Percentiles rank a stretch among this genome's conserved stretches.
Evolutionary conservation across 2,329 filamentous ascomycete genomes (phyloP).

Genomic region (Penicillium sp.): DNA sequence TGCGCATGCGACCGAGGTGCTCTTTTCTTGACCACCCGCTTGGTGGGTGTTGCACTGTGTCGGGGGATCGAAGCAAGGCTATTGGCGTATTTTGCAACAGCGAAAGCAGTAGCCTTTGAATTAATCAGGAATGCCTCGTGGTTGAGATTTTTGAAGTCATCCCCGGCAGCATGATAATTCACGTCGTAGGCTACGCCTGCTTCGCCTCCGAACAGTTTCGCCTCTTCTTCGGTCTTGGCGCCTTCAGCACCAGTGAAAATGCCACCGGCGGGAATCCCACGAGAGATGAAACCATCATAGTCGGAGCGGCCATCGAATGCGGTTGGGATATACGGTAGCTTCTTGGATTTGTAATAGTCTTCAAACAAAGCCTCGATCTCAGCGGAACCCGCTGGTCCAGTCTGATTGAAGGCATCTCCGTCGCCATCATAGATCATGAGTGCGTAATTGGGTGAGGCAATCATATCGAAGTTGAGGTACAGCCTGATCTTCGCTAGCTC

Average conservation of each 20-base stretch:
- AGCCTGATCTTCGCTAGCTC: constrained; percentile 54
- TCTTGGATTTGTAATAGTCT: constrained; percentile 56
- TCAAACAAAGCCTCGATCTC: constrained; percentile 61
- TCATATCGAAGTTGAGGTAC: constrained; percentile 67
- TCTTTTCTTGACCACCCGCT: constrained; percentile 1
- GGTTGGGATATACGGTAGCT: constrained; percentile 59
- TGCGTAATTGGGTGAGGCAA: constrained; percentile 54
- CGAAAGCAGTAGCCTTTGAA: constrained; percentile 21
- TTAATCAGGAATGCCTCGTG: constrained; percentile 24
- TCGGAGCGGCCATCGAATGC: constrained; percentile 72
- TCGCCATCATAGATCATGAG: constrained; percentile 47
- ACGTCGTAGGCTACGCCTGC: constrained; percentile 51
- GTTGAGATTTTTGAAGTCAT: constrained; percentile 48
- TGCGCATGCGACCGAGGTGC: constrained; percentile 12
- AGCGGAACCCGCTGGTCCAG: constrained; percentile 55
- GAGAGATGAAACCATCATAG: constrained; percentile 66
- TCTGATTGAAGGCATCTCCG: constrained; percentile 42
- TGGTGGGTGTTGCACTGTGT: constrained; percentile 2
- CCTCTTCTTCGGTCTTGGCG: constrained; percentile 62
- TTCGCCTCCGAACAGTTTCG: constrained; percentile 59
- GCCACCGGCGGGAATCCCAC: constrained; percentile 64
- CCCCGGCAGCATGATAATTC: constrained; percentile 50
- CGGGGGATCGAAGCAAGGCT: constrained; percentile 18
- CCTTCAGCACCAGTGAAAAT: constrained; percentile 71
- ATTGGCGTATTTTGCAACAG: constrained; percentile 24